These are phyloP conservation scores for Penicillium steckii DNA, from an alignment of 495 filamentous ascomycete genomes.

Conservation along the genomic window DNA sequence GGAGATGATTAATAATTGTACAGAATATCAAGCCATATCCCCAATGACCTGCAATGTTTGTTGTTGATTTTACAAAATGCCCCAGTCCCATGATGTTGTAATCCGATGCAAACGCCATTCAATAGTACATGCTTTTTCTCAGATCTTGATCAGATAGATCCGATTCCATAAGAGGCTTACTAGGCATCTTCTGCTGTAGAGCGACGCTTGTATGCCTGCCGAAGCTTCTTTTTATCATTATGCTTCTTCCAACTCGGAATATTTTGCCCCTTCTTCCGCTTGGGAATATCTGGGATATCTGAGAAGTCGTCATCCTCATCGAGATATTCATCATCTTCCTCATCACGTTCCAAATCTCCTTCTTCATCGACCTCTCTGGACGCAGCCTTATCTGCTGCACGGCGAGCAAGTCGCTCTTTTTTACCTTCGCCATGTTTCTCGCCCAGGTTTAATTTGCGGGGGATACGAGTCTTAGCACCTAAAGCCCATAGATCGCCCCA, in stretches of 20 bases:
- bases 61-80: not conserved
- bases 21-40: constrained; percentile 11
- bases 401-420: constrained; percentile 43
- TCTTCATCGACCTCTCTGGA: constrained; percentile 21
- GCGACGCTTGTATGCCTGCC: constrained; percentile 40
- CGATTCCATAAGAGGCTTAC: not conserved
- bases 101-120: constrained; percentile 12
- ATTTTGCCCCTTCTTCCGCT: constrained; percentile 38
- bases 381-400: constrained; percentile 31
- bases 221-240: constrained; percentile 41
- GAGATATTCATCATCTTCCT: constrained; percentile 25
- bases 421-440: constrained; percentile 56
- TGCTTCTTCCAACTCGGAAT: constrained; percentile 50
- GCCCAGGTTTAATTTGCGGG: constrained; percentile 60
- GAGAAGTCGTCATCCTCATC: constrained; percentile 12
- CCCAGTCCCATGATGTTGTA: not conserved
- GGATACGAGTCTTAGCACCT: constrained; percentile 81
- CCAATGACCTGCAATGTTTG: constrained; percentile 9
- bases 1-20: constrained; percentile 21
- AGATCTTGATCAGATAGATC: not conserved
- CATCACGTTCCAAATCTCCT: constrained; percentile 14
- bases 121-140: not conserved
- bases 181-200: constrained; percentile 23
- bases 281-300: constrained; percentile 19
- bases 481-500: constrained; percentile 98